Evolutionary conservation across 345 rosid genomes (phyloP), one percentile per base, ranked within the genome.

Genomic region (Capsella bursapastoris): DNA sequence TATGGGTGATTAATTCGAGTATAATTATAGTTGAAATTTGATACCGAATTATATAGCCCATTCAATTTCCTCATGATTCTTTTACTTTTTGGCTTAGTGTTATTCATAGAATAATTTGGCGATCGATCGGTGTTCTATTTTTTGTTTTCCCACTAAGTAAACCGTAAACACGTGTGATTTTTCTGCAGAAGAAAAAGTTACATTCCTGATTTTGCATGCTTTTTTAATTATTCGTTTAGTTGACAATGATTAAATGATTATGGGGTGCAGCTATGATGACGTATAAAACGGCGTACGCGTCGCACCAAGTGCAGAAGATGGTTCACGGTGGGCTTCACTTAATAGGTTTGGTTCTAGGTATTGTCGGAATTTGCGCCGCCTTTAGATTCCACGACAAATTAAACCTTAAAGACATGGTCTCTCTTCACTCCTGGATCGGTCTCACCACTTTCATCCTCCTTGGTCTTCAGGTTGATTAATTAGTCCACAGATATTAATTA

Each of bases 391-490:
- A 90, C 79, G 87, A 89, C 57, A 87, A 83, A 87, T 4, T 57
- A 15, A 31, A 68, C 40, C 29, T 78, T 0, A 40, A 74, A 52
- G 85, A 95, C 66, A 68, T 90, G 80, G 80, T 81, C 66, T 85
- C 86, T 82, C 73, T 92, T 67, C 99, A 95, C 79, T 89, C 99
- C 0, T 95, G 97, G 97, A 84, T 90, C 70, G 97, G 97, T 27
- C 57, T 90, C 18, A 15, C 43, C 47, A 90, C 99, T 61, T 78
- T 92, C 59, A 79, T 78, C 78, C 72, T 89, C 50, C 84, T 88
- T 38, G 81, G 86, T 8, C 41, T 92, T 55, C 98, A 91, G 95
- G 97, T 93, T 62, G 18, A 34, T 53, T 12, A 25, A 31, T 41
- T 25, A 25, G 12, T 51, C 38, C 62, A 10, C 51, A 41, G 7